phyloP scores from a whole-genome alignment of 257 asterid species.

The Jasminum sambac region DNA sequence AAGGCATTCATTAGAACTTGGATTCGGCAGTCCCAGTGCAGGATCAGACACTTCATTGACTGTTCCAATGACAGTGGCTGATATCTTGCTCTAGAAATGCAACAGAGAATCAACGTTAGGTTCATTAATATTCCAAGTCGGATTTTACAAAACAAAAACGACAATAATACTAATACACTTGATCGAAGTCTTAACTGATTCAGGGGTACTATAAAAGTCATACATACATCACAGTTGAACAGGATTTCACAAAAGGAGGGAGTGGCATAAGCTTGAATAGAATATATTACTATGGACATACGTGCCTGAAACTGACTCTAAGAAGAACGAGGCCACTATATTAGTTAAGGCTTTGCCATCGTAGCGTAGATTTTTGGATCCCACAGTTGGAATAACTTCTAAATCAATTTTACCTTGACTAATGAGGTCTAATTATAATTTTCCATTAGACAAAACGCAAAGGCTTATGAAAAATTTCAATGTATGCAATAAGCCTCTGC shows the following conservation, averaged over 20 bases:
- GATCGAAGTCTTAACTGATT: not conserved
- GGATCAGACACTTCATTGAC: slow-evolving; percentile 84
- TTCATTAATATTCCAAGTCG: not conserved
- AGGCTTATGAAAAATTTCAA: not conserved
- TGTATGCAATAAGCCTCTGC: not conserved
- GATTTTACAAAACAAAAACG: not conserved
- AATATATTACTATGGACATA: not conserved
- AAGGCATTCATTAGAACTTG: slow-evolving; percentile 48
- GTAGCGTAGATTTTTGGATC: not conserved
- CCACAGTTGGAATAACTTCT: not conserved
- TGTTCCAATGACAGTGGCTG: slow-evolving; percentile 47
- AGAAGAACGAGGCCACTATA: not conserved
- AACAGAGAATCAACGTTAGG: slow-evolving; percentile 21
- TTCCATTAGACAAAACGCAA: not conserved
- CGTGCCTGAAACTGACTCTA: not conserved
- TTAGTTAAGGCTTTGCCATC: not conserved
- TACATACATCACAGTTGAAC: not conserved
- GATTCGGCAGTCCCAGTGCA: slow-evolving; percentile 73
- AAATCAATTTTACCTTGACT: not conserved
- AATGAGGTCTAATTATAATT: not conserved
- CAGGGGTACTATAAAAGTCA: not conserved
- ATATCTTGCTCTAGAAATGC: slow-evolving; percentile 51
- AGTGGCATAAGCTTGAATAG: not conserved
- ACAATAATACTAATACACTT: not conserved
- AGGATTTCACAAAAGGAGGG: not conserved